These are phyloP conservation scores for Persicaria maculosa DNA, from an alignment of 148 eudicot genomes.

Conservation along the genomic window DNA sequence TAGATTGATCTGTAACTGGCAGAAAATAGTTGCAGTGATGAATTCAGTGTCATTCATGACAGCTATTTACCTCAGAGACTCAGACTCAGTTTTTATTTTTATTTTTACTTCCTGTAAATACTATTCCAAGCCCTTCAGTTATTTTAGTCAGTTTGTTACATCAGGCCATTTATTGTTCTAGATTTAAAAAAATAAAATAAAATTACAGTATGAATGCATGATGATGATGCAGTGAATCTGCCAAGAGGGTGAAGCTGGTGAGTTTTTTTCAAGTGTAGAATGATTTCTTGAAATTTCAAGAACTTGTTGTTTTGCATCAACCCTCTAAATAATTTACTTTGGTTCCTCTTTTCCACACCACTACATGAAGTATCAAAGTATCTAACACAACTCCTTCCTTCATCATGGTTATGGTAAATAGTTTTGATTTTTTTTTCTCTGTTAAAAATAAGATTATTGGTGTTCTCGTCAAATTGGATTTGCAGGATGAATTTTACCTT, in stretches of 20 bases:
- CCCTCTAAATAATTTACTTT: not conserved
- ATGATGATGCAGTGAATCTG: not conserved
- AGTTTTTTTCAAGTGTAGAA: not conserved
- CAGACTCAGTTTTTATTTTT: not conserved
- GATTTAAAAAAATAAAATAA: not conserved
- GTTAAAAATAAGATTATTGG: not conserved
- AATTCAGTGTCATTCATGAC: slow-evolving; percentile 5
- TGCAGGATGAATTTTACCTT: not conserved
- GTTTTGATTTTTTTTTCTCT: too few relatives aligned
- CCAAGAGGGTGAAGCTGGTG: slow-evolving; percentile 1
- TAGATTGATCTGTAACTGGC: not conserved
- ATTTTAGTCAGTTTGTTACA: slow-evolving; percentile 9
- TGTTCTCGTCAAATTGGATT: not conserved
- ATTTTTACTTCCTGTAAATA: not conserved
- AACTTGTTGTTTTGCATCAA: not conserved
- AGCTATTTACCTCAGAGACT: not conserved
- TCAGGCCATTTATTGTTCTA: slow-evolving; percentile 2
- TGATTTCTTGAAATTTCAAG: not conserved
- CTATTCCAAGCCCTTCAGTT: not conserved
- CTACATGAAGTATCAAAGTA: not conserved
- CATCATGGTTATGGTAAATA: not conserved
- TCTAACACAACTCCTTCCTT: not conserved
- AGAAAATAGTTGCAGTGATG: not conserved
- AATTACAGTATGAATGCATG: not conserved
- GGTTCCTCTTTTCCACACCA: slow-evolving; percentile 3